Evolutionary conservation across 768 basidiomycete genomes (phyloP), one percentile per base, ranked within the genome.

Genomic region (Boletus tomentosulus): DNA sequence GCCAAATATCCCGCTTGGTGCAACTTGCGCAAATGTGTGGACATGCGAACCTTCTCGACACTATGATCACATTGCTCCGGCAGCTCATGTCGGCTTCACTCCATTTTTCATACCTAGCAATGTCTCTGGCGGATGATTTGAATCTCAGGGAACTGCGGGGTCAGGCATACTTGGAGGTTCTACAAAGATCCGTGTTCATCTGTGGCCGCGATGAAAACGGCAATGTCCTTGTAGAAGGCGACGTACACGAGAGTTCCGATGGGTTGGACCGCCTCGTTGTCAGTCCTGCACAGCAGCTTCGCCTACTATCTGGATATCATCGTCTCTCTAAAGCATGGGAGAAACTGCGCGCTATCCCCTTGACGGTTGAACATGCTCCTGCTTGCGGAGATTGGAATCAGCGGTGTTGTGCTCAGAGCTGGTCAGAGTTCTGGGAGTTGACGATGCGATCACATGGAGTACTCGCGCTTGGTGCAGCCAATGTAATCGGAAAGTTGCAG

Each of bases 361-460:
- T 83, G 30, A 64, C 67, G n/a, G 86, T 89, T 57, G 83, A 83
- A 30, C 87, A 89, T 60, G 77, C 83, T 2, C 66, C 78, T 8
- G 71, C 79, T 4, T 88, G 87, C 59, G 80, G 78, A 39, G 78
- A 83, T 15, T 89, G 86, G 85, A 83, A 86, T 62, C 85, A 86
- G 60, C 82, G 84, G 52, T 79, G 81, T 19, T 89, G 87, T 59
- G 80, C 77, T 24, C 85, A 86, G 66, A 81, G 81, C 51, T 89
- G 87, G 86, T 64, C 80, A 11, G 87, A 88, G 49, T 89, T 88
- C 64, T 89, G 87, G 87, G 86, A 85, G 68, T 86, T 88, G 59
- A 86, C 85, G 68, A 81, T 83, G 27, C 76, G 76, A 61, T 74
- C 79, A 43, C 87, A 88, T 34, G 66, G 75, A 3, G 80, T 89